Evolutionary conservation across 1,139 yeast genomes (phyloP).

Genomic region (Hansenula lynferdii): DNA sequence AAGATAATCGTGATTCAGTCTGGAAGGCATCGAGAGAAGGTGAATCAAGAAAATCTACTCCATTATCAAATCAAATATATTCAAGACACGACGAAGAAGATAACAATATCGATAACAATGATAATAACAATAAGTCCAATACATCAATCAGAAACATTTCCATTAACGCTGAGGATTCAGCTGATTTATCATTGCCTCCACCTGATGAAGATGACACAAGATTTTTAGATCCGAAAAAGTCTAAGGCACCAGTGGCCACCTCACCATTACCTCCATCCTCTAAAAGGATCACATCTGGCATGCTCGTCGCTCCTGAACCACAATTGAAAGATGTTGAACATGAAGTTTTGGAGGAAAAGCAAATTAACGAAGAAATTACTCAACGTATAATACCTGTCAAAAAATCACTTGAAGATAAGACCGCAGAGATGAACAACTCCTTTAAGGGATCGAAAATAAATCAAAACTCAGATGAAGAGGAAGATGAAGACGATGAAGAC

Average conservation of each 20-base stretch:
- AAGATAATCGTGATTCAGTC: constrained; percentile 8
- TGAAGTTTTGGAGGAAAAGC: constrained; percentile 23
- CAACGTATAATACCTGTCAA: constrained; percentile 20
- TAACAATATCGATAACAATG: too few species aligned
- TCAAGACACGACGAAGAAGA: constrained; percentile 26
- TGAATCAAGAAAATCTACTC: constrained; percentile 27
- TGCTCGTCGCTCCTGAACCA: constrained; percentile 45
- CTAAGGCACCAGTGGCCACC: constrained; percentile 10
- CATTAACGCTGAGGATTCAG: constrained; percentile 15
- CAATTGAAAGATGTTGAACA: constrained; percentile 33
- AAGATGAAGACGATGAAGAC: constrained; percentile 1
- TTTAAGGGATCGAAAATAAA: too few species aligned
- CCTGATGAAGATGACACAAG: constrained; percentile 18
- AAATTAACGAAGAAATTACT: constrained; percentile 20
- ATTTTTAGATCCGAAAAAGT: constrained; percentile 19
- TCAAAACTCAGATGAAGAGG: constrained; percentile 1
- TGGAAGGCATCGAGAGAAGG: constrained; percentile 14
- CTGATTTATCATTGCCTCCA: constrained; percentile 22
- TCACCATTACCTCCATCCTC: constrained; percentile 29
- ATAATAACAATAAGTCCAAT: too few species aligned
- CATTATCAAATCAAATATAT: constrained; percentile 31
- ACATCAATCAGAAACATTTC: constrained; percentile 14
- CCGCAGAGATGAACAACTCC: background rate
- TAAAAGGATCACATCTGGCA: constrained; percentile 61
- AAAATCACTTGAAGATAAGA: constrained; percentile 5